These are phyloP conservation scores for Helianthus annuus DNA, from an alignment of 129 eudicot genomes.

Conservation along the genomic window HanXRQr2.0-SUNRISE NC_035449.2:57199289-57199788, in stretches of 20 bases:
- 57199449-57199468: not conserved
- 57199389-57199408: too few relatives aligned
- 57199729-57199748: slow-evolving; percentile 36
- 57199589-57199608: too few relatives aligned
- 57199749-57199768: slow-evolving; percentile 39
- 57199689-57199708: slow-evolving; percentile 33
- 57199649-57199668: slow-evolving; percentile 35
- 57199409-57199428: too few relatives aligned
- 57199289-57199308: too few relatives aligned
- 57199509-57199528: not conserved
- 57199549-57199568: slow-evolving; percentile 17
- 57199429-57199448: slow-evolving; percentile 15
- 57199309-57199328: too few relatives aligned
- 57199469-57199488: not conserved
- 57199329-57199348: too few relatives aligned
- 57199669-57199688: slow-evolving; percentile 38
- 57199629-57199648: slow-evolving; percentile 39
- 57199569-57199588: slow-evolving; percentile 36
- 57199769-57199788: slow-evolving; percentile 8
- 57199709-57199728: slow-evolving; percentile 37
- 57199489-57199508: not conserved
- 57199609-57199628: slow-evolving; percentile 19
- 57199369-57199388: too few relatives aligned
- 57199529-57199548: too few relatives aligned
- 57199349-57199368: too few relatives aligned